These are phyloP conservation scores for Paragyromitra xinjiangensis DNA, from an alignment of 495 filamentous ascomycete genomes.

Conservation along the genomic window DNA sequence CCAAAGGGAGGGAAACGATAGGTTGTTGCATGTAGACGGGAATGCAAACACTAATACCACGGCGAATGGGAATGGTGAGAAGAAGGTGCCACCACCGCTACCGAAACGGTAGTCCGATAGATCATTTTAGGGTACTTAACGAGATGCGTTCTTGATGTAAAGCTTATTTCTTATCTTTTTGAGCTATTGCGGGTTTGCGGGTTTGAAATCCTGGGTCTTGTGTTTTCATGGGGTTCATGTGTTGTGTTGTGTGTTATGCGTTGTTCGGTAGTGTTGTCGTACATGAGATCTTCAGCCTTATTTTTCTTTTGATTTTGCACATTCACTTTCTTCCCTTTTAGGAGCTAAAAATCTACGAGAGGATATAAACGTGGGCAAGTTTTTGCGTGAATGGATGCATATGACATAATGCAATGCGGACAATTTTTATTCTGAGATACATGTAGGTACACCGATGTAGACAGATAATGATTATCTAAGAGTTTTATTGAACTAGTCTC, in stretches of 20 bases:
- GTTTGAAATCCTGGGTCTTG: background rate
- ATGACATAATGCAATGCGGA: background rate
- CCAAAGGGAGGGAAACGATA: slow-evolving; percentile 5
- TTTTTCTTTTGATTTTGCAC: background rate
- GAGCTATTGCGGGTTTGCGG: background rate
- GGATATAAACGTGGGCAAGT: background rate
- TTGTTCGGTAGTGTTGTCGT: slow-evolving; percentile 1
- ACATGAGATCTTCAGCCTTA: background rate
- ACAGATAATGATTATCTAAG: background rate
- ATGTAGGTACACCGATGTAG: background rate
- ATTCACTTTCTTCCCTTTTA: background rate
- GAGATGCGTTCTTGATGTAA: background rate
- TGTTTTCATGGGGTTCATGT: slow-evolving; percentile 2
- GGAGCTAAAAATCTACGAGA: background rate
- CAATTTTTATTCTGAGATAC: background rate
- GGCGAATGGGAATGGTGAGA: slow-evolving; percentile 2
- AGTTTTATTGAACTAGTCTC: background rate
- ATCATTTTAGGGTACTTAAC: background rate
- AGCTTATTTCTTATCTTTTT: background rate
- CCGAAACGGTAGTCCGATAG: slow-evolving; percentile 21
- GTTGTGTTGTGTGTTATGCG: slow-evolving; percentile 19
- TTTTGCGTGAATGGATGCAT: background rate
- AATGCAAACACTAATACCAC: background rate
- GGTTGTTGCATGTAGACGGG: slow-evolving; percentile 1
- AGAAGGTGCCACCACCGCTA: slow-evolving; percentile 7